Conservation (phyloP, 805 yeast species). For the Candida sakaeoensis region DNA sequence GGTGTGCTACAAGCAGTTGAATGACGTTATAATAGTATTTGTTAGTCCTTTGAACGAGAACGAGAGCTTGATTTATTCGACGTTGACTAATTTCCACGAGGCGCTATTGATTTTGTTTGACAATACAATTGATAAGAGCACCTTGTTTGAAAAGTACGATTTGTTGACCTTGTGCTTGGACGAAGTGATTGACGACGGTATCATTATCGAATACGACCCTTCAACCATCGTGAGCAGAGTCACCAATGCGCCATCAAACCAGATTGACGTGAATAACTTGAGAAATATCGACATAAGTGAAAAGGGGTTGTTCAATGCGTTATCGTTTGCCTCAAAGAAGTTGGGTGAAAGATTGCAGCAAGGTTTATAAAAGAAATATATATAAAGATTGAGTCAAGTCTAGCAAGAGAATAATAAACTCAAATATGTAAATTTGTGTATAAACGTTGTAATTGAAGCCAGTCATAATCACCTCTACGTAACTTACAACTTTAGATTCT, state of each 20-base stretch:
- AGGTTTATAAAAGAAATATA: slow-evolving; percentile 23
- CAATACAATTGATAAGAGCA: slow-evolving; percentile 69
- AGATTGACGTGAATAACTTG: slow-evolving; percentile 39
- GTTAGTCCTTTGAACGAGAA: slow-evolving; percentile 80
- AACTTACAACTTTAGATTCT: no score
- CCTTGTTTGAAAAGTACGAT: slow-evolving; percentile 80
- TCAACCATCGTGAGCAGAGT: slow-evolving; percentile 85
- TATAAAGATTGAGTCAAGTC: slow-evolving; percentile 1
- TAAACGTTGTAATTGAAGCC: no score
- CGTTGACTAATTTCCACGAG: slow-evolving; percentile 73
- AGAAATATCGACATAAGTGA: slow-evolving; percentile 64
- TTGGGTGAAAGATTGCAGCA: slow-evolving; percentile 45
- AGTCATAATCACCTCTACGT: no score
- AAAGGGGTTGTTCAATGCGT: slow-evolving; percentile 77
- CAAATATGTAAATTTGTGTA: no score
- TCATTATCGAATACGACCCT: slow-evolving; percentile 86
- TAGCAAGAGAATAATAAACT: no score
- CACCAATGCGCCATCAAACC: slow-evolving; percentile 66
- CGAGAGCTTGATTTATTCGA: slow-evolving; percentile 74
- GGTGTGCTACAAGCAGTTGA: slow-evolving; percentile 80
- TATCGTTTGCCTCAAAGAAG: slow-evolving; percentile 82
- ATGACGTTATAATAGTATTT: slow-evolving; percentile 70
- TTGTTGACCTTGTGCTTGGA: slow-evolving; percentile 82
- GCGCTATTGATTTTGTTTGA: slow-evolving; percentile 74
- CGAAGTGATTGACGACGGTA: slow-evolving; percentile 91